These are phyloP conservation scores for Aspergillus biplanus DNA, from an alignment of 495 filamentous ascomycete genomes.

Conservation along the genomic window DNA sequence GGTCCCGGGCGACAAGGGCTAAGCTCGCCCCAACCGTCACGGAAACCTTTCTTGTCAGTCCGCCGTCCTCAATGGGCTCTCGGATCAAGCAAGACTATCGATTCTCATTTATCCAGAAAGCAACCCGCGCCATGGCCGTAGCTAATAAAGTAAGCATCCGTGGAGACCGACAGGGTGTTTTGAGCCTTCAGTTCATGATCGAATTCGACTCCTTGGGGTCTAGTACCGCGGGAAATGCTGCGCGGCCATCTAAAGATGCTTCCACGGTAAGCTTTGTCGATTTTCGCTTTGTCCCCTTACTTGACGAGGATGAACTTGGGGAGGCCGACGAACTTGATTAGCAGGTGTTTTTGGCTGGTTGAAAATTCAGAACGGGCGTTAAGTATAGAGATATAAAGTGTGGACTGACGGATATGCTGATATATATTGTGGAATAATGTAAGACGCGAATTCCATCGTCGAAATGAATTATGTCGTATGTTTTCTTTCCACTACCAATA, in stretches of 20 bases:
- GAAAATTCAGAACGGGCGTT: too few species aligned
- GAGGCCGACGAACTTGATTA: constrained; percentile 25
- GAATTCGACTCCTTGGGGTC: constrained; percentile 59
- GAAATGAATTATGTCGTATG: too few species aligned
- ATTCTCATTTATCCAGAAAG: constrained; percentile 81
- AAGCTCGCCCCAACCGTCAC: constrained; percentile 49
- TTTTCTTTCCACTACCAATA: too few species aligned
- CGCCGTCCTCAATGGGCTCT: constrained; percentile 46
- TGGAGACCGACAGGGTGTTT: constrained; percentile 81
- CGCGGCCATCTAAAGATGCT: constrained; percentile 7
- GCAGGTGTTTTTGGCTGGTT: background rate
- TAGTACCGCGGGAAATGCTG: constrained; percentile 19
- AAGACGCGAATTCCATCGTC: too few species aligned
- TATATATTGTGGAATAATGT: too few species aligned
- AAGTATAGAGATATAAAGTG: too few species aligned
- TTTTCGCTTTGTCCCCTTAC: constrained; percentile 74
- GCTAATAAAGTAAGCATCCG: constrained; percentile 92
- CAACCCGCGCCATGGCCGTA: constrained; percentile 83
- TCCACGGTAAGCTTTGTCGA: constrained; percentile 69
- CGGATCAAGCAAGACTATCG: constrained; percentile 63
- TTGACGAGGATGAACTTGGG: constrained; percentile 63
- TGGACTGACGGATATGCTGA: too few species aligned
- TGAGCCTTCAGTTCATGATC: constrained; percentile 97
- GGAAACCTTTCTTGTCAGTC: constrained; percentile 52
- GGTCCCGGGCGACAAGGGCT: constrained; percentile 49